These are phyloP conservation scores for Penicillium sp. DNA, from an alignment of 2,329 filamentous ascomycete species.

Conservation along the genomic window DNA sequence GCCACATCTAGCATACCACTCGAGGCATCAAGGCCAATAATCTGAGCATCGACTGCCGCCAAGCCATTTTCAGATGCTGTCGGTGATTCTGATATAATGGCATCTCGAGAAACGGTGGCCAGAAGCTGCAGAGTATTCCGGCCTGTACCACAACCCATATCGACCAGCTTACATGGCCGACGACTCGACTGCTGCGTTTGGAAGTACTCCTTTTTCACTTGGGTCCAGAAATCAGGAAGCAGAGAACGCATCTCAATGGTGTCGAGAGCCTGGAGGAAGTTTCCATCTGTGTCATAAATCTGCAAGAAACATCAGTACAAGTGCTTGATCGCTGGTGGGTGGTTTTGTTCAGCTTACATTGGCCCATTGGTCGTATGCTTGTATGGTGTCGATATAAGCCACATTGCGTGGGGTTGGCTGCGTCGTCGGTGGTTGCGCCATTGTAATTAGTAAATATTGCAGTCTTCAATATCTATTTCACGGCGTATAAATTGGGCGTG, in stretches of 20 bases:
- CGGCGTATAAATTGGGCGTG: too few species aligned
- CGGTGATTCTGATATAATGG: neutral
- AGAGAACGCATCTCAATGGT: conserved; percentile 51
- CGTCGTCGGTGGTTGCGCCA: conserved; percentile 12
- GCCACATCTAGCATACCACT: conserved; percentile 57
- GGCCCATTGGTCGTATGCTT: conserved; percentile 38
- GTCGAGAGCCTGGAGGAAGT: conserved; percentile 63
- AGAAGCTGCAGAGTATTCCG: conserved; percentile 57
- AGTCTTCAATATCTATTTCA: too few species aligned
- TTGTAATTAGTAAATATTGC: neutral
- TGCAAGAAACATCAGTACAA: conserved; percentile 15
- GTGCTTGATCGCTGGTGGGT: neutral
- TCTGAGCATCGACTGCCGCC: conserved; percentile 24
- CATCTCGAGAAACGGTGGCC: neutral
- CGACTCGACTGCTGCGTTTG: neutral
- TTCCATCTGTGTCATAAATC: conserved; percentile 63
- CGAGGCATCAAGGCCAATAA: conserved; percentile 56
- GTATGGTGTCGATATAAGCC: conserved; percentile 30
- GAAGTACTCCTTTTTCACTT: neutral
- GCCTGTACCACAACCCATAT: conserved; percentile 64
- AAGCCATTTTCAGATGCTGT: neutral
- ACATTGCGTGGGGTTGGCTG: conserved; percentile 10
- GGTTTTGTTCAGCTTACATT: conserved; percentile 22
- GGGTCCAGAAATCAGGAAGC: conserved; percentile 46
- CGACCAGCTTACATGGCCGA: conserved; percentile 45